Evolutionary conservation across 441 rosid genomes (phyloP), one percentile per base, ranked within the genome.

Genomic region (Metrosideros polymorpha): DNA sequence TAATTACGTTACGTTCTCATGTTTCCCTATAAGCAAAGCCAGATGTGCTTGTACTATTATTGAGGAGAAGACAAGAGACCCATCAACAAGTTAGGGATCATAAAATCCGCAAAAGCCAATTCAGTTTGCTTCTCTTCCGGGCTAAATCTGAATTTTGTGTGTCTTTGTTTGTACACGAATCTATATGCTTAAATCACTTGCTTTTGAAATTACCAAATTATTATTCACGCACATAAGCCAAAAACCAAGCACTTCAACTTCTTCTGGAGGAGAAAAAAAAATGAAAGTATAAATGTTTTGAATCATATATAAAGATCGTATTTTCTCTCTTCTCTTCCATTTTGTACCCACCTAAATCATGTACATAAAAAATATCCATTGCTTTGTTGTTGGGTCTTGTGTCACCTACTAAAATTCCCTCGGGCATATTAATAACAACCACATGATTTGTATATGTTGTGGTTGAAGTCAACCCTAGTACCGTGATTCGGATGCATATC

Each of bases 381-480:
- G 79, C 79, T 22, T 71, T 71, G 49, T 71, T 71, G 79, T 71
- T 45, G 76, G 85, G 85, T 55, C 57, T 45, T 57, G 50, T 84
- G 50, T 57, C 85, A 54, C 32, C 85, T 57, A 57, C 85, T 84
- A 82, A 82, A 56, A 82, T 50, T 82, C 84, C 54, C 84, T 51
- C 13, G 49, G n/a, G 47, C 55, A 82, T 82, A 47, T 14, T 82
- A n/a, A 12, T 12, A 27, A 32, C 27, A 45, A n/a, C 12, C 79
- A 71, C 79, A 59, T 14, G 35, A 59, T 30, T 47, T 10, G 55
- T 30, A 54, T 53, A 82, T 54, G 35, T 77, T 83, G 29, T 47
- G 83, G n/a, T 49, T 83, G 85, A 84, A 90, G 96, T 93, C 95
- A 91, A 92, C 94, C 91, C 89, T 88, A 86, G 86, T 83, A 51